Evolutionary conservation across 78 protist species (phyloP).

Genomic region (Dictyostelium intermedium): DNA sequence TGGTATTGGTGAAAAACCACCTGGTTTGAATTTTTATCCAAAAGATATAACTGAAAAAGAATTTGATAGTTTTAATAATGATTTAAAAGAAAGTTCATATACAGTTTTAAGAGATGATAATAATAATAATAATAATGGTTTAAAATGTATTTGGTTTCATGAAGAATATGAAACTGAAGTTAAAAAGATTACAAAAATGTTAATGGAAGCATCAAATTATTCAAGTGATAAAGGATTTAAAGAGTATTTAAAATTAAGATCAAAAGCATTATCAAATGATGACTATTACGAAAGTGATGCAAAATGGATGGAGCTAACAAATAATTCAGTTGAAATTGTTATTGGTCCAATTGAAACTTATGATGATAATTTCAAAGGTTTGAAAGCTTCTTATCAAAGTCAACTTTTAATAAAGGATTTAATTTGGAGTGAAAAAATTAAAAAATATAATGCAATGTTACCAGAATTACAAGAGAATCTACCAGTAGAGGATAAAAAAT

Average conservation of each 20-base stretch:
- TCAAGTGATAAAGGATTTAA: background rate
- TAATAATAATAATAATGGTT: background rate
- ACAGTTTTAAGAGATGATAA: background rate
- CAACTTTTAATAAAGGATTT: slow-evolving; percentile 2
- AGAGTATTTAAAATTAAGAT: background rate
- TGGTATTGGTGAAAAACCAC: background rate
- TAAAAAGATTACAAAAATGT: background rate
- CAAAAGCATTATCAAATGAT: background rate
- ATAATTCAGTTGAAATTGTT: background rate
- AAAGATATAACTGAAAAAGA: background rate
- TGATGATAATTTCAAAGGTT: background rate
- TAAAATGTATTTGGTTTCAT: background rate
- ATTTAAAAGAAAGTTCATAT: background rate
- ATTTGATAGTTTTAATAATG: background rate
- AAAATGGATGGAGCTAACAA: background rate
- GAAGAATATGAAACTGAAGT: background rate
- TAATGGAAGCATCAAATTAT: background rate
- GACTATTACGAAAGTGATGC: background rate
- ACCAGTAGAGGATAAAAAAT: background rate
- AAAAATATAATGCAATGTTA: background rate
- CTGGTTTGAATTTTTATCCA: background rate
- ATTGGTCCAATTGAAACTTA: slow-evolving; percentile 1
- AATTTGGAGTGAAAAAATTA: background rate
- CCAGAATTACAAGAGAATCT: background rate
- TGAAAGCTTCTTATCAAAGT: background rate